phyloP scores from a whole-genome alignment of 2,329 filamentous ascomycete species.

The Escovopsis sp. region DNA sequence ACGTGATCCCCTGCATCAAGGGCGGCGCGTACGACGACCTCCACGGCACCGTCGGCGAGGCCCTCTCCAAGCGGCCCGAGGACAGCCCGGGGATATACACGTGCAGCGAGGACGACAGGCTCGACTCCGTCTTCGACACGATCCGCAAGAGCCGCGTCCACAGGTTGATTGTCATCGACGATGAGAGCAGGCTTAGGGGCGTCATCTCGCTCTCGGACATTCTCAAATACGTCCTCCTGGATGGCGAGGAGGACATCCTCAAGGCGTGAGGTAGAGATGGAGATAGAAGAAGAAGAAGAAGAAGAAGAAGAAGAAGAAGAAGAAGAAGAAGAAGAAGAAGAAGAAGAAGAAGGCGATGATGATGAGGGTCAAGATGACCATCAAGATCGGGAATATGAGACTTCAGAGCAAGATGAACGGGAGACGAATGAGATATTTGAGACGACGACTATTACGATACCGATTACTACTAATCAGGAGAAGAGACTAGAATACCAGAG shows the following conservation, averaged over 20 bases:
- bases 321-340: not conserved
- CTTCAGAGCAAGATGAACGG: too few species aligned
- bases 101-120: slow-evolving; percentile 76
- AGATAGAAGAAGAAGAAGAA: not conserved
- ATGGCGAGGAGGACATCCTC: slow-evolving; percentile 48
- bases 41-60: slow-evolving; percentile 73
- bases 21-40: slow-evolving; percentile 87
- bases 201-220: slow-evolving; percentile 93
- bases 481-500: too few species aligned
- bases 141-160: slow-evolving; percentile 92
- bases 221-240: slow-evolving; percentile 79
- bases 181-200: slow-evolving; percentile 71
- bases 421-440: too few species aligned
- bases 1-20: slow-evolving; percentile 92
- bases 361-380: slow-evolving; percentile 2
- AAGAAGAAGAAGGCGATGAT: too few species aligned
- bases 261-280: not conserved
- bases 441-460: too few species aligned
- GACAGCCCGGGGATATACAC: slow-evolving; percentile 97
- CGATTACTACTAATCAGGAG: too few species aligned
- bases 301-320: not conserved
- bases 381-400: slow-evolving; percentile 13
- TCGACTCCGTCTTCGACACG: slow-evolving; percentile 94
- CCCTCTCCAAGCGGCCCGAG: slow-evolving; percentile 70
- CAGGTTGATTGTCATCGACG: slow-evolving; percentile 82